These are phyloP conservation scores for Gloeostereum incarnatum DNA, from an alignment of 768 basidiomycete genomes.

Conservation along the genomic window DNA sequence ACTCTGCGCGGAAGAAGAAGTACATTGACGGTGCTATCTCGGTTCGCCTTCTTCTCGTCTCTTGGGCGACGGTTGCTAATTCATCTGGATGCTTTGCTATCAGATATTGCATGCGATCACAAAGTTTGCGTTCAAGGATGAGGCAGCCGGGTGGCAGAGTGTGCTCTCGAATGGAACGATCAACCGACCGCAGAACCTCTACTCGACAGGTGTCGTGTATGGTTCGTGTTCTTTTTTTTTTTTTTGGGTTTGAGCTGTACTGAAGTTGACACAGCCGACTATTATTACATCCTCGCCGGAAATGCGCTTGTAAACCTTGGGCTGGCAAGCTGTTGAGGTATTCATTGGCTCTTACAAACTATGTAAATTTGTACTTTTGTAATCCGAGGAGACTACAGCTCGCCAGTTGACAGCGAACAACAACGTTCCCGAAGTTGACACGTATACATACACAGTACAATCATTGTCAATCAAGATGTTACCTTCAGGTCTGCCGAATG, in stretches of 20 bases:
- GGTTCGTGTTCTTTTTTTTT: conserved; percentile 18
- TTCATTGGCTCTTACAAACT: no score
- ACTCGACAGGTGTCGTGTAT: conserved; percentile 52
- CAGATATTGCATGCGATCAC: no score
- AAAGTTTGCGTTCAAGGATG: no score
- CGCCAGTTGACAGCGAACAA: no score
- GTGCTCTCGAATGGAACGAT: conserved; percentile 60
- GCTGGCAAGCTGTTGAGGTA: conserved; percentile 21
- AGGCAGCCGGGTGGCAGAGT: conserved; percentile 63
- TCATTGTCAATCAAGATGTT: no score
- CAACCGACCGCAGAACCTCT: conserved; percentile 45
- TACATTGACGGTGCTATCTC: conserved; percentile 43
- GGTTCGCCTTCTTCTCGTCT: conserved; percentile 18
- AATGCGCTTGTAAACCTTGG: conserved; percentile 26
- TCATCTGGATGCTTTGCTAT: no score
- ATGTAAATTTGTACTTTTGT: no score
- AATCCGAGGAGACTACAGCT: no score
- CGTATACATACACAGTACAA: no score
- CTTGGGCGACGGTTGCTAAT: not conserved
- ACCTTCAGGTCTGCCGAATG: no score
- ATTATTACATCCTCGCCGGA: conserved; percentile 32
- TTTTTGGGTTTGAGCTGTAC: not conserved
- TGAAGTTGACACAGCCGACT: conserved; percentile 24
- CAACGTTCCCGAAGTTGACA: no score
- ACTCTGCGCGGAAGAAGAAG: conserved; percentile 17